Percentiles rank a stretch among this genome's conserved stretches.
Conservation (phyloP, 2,329 filamentous ascomycete genomes). For the Exophiala phaeomuriformis region DNA sequence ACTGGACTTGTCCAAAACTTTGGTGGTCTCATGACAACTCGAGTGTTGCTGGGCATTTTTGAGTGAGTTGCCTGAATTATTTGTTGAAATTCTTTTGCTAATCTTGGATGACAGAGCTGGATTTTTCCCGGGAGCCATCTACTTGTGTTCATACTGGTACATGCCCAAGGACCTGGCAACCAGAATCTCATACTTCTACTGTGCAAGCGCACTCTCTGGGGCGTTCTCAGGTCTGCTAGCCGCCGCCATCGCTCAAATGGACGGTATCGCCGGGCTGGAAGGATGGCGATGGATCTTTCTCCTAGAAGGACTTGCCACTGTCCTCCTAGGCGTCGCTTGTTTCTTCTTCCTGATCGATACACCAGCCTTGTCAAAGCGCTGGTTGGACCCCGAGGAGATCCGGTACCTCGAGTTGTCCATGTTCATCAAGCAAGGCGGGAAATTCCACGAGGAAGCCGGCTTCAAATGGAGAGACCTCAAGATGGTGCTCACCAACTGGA, state of each 20-base stretch:
- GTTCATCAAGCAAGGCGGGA: conserved; percentile 14
- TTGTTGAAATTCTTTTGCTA: background rate
- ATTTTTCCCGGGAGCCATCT: conserved; percentile 37
- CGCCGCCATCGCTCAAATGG: conserved; percentile 45
- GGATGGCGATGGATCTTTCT: conserved; percentile 52
- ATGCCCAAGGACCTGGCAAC: conserved; percentile 37
- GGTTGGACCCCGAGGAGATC: conserved; percentile 11
- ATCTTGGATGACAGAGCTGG: conserved; percentile 27
- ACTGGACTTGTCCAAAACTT: conserved; percentile 44
- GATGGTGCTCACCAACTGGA: conserved; percentile 42
- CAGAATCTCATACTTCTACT: conserved; percentile 39
- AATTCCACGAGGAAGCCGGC: conserved; percentile 14
- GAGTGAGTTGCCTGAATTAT: conserved; percentile 21
- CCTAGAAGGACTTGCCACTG: conserved; percentile 42
- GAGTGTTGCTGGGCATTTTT: conserved; percentile 40
- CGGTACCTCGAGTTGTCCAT: conserved; percentile 11
- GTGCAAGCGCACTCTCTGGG: conserved; percentile 43
- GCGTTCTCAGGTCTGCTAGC: conserved; percentile 48
- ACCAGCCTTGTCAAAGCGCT: conserved; percentile 32
- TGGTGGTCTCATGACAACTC: conserved; percentile 39
- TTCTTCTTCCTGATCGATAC: conserved; percentile 42
- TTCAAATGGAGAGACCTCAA: conserved; percentile 41
- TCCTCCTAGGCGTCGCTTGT: conserved; percentile 36
- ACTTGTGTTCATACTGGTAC: conserved; percentile 43
- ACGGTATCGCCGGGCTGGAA: conserved; percentile 40